Conservation (phyloP, 225 moss, liverwort and hornwort genomes). For the Thuidium tamariscinum region DNA sequence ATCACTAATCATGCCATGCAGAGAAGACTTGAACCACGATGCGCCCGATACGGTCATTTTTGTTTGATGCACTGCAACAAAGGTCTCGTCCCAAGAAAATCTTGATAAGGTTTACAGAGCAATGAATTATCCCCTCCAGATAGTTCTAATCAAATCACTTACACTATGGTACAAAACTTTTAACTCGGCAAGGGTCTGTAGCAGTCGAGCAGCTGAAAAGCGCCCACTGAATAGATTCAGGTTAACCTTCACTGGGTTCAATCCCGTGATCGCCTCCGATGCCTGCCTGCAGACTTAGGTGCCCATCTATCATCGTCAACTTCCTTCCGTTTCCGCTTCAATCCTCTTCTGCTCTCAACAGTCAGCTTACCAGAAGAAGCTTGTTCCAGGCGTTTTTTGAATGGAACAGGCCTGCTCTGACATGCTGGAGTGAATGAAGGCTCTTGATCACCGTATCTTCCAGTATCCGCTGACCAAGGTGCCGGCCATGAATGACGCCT, state of each 20-base stretch:
- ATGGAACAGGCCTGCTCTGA: not conserved
- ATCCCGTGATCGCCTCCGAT: conserved; percentile 3
- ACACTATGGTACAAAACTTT: conserved; percentile 9
- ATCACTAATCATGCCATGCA: not conserved
- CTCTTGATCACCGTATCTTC: conserved; percentile 31
- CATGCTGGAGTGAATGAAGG: conserved; percentile 12
- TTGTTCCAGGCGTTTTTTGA: conserved; percentile 18
- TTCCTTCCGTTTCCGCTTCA: conserved; percentile 20
- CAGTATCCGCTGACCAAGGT: conserved; percentile 41
- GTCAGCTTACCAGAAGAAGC: conserved; percentile 5
- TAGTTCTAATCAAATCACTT: not conserved
- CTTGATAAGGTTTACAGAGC: not conserved
- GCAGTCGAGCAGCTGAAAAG: not conserved
- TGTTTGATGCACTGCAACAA: not conserved
- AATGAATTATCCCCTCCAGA: not conserved
- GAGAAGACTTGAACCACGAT: not conserved
- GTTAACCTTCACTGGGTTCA: not conserved
- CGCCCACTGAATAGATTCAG: not conserved
- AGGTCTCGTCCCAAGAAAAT: not conserved
- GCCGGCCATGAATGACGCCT: conserved; percentile 58
- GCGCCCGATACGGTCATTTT: not conserved
- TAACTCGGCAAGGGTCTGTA: not conserved
- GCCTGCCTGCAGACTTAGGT: conserved; percentile 7
- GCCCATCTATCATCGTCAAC: conserved; percentile 12
- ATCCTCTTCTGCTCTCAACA: conserved; percentile 2